Base-by-base conservation (phyloP, 1,284 basidiomycete genomes). In the Ganoderma leucocontextum region DNA sequence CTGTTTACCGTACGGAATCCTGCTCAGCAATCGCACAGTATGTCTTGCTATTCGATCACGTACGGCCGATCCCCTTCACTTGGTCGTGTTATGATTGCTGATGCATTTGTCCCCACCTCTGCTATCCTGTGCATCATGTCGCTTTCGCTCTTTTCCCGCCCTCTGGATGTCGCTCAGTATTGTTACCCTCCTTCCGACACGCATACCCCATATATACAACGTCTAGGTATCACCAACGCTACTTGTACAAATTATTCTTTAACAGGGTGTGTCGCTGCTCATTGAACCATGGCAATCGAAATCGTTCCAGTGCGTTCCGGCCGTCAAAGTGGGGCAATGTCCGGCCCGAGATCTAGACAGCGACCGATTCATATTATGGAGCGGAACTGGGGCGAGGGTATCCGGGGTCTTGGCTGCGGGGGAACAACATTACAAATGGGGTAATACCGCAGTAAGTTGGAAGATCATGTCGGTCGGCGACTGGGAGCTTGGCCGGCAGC, bases 221-320 rank as follows among this genome's bases (percentile, higher is more conserved):
- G 65, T 62, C 65, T 69, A 73, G 65, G 66, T 66, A 71, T 70
- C 66, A 68, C 58, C 62, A 67, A 67, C 65, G 62, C 70, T 73
- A 72, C 70, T 69, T 73, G 72, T 73, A 73, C 72, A 60, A 66
- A 68, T 69, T 73, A 70, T 71, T 73, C 60, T n/a, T 66, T 36
- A 62, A 66, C 60, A 60, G 66, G 62, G 66, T 64, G 62, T 67
- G 66, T 58, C 68, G 63, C 58, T 61, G 58, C 65, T 47, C 60
- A 25, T 49, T 49, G 64, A 60, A 38, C 33, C 33, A 38, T 64
- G n/a, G n/a, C 12, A 39, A 41, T 60, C 58, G 36, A 38, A 38
- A 39, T 39, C 22, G 2, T 22, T 38, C 8, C 9, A 36, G 10
- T 12, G 1, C n/a, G n/a, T 29, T 29, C 29, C 29, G 29, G 29